Evolutionary conservation across 2,329 filamentous ascomycete genomes (phyloP), one percentile per base, ranked within the genome.

Genomic region (Pseudocercospora macadamiae): DNA sequence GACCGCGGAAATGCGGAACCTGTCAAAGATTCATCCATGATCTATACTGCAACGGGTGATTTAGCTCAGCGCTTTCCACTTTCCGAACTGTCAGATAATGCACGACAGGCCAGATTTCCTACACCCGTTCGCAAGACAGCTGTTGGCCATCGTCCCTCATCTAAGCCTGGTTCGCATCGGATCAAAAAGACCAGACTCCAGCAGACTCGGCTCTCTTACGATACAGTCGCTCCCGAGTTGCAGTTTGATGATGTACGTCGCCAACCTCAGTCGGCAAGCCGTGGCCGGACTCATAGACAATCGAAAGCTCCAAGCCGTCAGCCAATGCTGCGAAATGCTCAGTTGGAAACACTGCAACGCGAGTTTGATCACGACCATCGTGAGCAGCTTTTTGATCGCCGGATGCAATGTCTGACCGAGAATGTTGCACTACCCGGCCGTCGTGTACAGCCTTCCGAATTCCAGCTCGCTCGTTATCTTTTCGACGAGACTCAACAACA

Each of bases 321-420:
- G 28, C 25, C 37, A 7, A 14, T 14, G 26, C 12, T 58, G 58
- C 70, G 75, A 37, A 59, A 64, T 39, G 78, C 73, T 25, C 79
- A 81, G 61, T 65, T 81, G 3, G 79, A 80, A 60, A 70, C 72
- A 3, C 68, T 76, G 14, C 78, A 79, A 57, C 63, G 60, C n/a
- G 71, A 72, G 1, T 76, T 75, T 47, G 65, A 74, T 25, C 56
- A 59, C 16, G 64, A 61, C 18, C 70, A 77, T 63, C 72, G 74
- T 14, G 70, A 70, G 25, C 67, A 71, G 26, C 74, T 73, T 3
- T 80, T 80, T 57, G 63, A 69, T 44, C 64, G 64, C 25, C 65
- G 66, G 4, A 70, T 73, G 52, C 64, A 68, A 28, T 60, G 59
- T 42, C 51, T 71, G 51, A 72, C 70, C 8, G 68, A 71, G 52